These are phyloP conservation scores for Fomitopsis serialis DNA, from an alignment of 768 basidiomycete genomes.

Conservation along the genomic window DNA sequence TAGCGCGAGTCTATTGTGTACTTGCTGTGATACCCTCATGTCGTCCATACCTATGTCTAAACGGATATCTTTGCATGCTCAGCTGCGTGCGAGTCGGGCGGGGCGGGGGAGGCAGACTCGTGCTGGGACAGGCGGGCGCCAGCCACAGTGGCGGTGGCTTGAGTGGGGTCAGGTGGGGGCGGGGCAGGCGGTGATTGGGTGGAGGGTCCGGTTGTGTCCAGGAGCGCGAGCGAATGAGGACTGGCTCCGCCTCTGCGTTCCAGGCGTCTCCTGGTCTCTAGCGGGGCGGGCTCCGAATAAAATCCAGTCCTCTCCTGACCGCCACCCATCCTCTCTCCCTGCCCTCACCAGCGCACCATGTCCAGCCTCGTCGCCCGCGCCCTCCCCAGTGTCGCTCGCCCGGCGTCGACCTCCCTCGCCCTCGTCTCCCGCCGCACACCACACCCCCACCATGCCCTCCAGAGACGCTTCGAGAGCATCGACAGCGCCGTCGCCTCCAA, in stretches of 20 bases:
- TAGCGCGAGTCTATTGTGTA: neutral
- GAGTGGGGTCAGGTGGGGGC: slow-evolving; percentile 1
- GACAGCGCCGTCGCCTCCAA: slow-evolving; percentile 15
- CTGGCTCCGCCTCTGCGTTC: neutral
- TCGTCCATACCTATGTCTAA: neutral
- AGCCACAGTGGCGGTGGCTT: neutral
- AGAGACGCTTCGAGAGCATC: slow-evolving; percentile 14
- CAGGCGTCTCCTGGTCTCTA: neutral
- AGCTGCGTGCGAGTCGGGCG: neutral
- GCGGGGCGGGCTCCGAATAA: slow-evolving; percentile 9
- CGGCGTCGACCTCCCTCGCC: slow-evolving; percentile 18
- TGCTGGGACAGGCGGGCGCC: neutral
- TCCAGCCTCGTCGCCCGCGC: slow-evolving; percentile 20
- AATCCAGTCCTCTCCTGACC: slow-evolving; percentile 4
- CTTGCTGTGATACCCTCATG: neutral
- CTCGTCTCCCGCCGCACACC: slow-evolving; percentile 12
- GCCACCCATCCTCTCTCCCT: slow-evolving; percentile 8
- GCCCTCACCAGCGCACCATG: slow-evolving; percentile 22
- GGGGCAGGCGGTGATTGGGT: neutral
- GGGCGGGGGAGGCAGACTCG: neutral
- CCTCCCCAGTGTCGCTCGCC: slow-evolving; percentile 10
- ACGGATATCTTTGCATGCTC: neutral
- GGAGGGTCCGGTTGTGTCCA: neutral
- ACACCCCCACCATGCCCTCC: slow-evolving; percentile 6
- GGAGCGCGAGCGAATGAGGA: neutral